Evolutionary conservation across 257 asterid species (phyloP), one percentile per base, ranked within the genome.

Genomic region (Perilla frutescens): DNA sequence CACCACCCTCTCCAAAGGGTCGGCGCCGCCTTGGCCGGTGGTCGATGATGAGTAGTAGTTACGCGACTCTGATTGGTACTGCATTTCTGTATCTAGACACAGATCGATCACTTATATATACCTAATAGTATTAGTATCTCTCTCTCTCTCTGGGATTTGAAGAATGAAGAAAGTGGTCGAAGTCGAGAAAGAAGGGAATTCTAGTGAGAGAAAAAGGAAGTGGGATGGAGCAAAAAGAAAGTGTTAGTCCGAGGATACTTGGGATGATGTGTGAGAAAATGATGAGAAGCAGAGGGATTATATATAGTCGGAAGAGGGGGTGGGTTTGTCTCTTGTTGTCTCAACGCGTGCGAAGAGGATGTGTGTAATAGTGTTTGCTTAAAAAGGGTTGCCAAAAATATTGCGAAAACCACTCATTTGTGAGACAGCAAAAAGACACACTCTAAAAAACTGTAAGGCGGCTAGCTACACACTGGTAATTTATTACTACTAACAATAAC

Each of bases 331-430:
- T 70, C 34, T 74, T 70, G 37, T 34, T 34, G 87, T 85, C 86
- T 83, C 76, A 72, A 86, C 74, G 93, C 87, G 86, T 84, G 90
- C 87, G 59, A 58, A 1, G 76, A 41, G 62, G 66, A 72, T 62
- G 50, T 66, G 37, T 58, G 77, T 71, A 20, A 20, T 20, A 51
- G 77, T 73, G 60, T 76, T 76, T 80, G 74, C 85, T 75, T 75
- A 73, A 80, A 79, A 81, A 67, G 85, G 81, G 80, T 71, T 37
- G 75, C 26, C 13, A 68, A 71, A 77, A 69, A 77, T 29, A 77
- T 59, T 29, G 71, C 7, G 7, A 50, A 70, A 49, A 49, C 11
- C 5, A 48, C 54, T 67, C 44, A 58, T 9, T 55, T 40, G 79
- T 70, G 79, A 40, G 81, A 71, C 86, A 85, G 58, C 67, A 70